Evolutionary conservation across 129 eudicot genomes (phyloP).

Genomic region (Flaveria linearis): DNA sequence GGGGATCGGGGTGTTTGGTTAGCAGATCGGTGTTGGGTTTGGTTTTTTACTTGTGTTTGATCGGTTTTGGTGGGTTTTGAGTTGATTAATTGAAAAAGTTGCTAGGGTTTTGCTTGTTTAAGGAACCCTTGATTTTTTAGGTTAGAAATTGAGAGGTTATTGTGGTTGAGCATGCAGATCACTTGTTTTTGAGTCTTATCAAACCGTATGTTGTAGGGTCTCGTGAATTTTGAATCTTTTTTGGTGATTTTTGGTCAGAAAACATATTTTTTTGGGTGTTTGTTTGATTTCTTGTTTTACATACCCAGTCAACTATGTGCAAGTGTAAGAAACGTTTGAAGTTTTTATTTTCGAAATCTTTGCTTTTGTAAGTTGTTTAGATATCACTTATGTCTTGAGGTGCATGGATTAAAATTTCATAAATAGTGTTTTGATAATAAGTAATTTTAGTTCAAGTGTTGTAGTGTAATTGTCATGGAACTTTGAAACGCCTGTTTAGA

Average conservation of each 20-base stretch:
- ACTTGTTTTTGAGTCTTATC: not conserved
- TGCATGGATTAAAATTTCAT: not conserved
- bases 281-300: not conserved
- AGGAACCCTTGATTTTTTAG: not conserved
- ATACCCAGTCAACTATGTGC: not conserved
- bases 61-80: not conserved
- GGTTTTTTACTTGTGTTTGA: not conserved
- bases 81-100: not conserved
- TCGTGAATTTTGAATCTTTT: not conserved
- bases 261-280: not conserved
- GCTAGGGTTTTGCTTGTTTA: not conserved
- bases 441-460: not conserved
- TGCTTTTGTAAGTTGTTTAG: not conserved
- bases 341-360: not conserved
- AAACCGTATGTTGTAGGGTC: not conserved
- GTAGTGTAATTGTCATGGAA: not conserved
- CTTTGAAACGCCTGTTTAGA: conserved; percentile 2
- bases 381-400: not conserved
- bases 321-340: not conserved
- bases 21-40: conserved; percentile 29
- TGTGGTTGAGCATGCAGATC: conserved; percentile 8
- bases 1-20: not conserved
- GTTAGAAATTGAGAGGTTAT: not conserved
- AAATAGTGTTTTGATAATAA: not conserved
- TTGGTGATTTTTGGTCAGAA: not conserved